phyloP scores from a whole-genome alignment of 805 yeast genomes.

The Myxozyma kluyveri region DNA sequence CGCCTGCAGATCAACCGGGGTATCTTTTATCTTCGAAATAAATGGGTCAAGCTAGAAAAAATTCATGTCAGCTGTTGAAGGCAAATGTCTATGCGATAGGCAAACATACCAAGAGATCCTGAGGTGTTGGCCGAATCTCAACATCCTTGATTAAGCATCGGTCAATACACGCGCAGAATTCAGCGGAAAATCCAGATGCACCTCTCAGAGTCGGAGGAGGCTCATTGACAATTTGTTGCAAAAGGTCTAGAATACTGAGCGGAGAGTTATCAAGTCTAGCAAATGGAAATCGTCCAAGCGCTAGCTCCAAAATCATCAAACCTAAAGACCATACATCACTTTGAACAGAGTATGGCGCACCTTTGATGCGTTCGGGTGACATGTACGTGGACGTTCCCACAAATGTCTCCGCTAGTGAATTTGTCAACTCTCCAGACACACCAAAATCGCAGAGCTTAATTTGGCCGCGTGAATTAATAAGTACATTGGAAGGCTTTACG shows the following conservation, averaged over 20 bases:
- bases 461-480: constrained; percentile 80
- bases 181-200: constrained; percentile 44
- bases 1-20: constrained; percentile 9
- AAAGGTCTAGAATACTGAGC: constrained; percentile 81
- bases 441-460: constrained; percentile 96
- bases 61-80: background rate
- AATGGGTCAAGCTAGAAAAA: constrained; percentile 11
- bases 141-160: constrained; percentile 73
- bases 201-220: constrained; percentile 72
- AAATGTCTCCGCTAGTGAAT: constrained; percentile 94
- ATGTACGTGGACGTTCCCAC: constrained; percentile 97
- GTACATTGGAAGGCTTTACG: constrained; percentile 91
- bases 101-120: constrained; percentile 50
- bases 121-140: constrained; percentile 64
- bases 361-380: constrained; percentile 93
- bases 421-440: constrained; percentile 94
- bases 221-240: constrained; percentile 92
- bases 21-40: constrained; percentile 8
- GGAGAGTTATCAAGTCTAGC: constrained; percentile 43
- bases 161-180: constrained; percentile 66
- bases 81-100: background rate
- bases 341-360: constrained; percentile 87
- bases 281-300: constrained; percentile 81
- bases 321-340: constrained; percentile 98
- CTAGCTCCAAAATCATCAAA: constrained; percentile 80